Evolutionary conservation across 495 filamentous ascomycete species (phyloP), one percentile per base, ranked within the genome.

Genomic region (Achaetomiella virescens): DNA sequence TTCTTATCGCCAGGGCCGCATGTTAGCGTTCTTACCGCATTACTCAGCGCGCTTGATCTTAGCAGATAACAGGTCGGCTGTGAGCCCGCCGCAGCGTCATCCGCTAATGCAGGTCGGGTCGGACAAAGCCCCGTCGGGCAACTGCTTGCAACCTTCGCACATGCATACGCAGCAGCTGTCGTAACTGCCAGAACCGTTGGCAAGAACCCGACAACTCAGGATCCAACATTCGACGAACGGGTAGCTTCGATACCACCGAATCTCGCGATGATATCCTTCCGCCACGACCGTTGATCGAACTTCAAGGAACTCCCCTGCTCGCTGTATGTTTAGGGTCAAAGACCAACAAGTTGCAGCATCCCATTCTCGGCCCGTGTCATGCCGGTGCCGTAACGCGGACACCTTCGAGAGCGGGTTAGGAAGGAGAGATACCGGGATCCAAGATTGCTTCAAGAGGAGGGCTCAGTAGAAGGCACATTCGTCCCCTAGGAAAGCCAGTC

Each of bases 41-140:
- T 15, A 3, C 10, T 20, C 9, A 6, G 25, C 29, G 9, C 5
- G 51, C 43, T 15, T 10, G 20, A 15, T 25, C 15, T 24, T 60
- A 60, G 48, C 57, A 55, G 46, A 60, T 55, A 60, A 52, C 9
- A 38, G 20, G 6, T n/a, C 20, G 4, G 36, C 45, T 21, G 18
- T 20, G 42, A 33, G 18, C 24, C 40, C 7, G 14, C 0, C n/a
- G 3, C 47, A 46, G 43, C 44, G n/a, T 58, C 42, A 42, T 58
- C 38, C 21, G 51, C 29, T 54, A 59, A 49, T 42, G 57, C 50
- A 20, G 7, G 33, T 14, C 42, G n/a, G 25, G 41, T 46, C 37
- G 42, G 33, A 38, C 45, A 40, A 49, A 17, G 56, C 48, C 56
- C 56, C 56, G 44, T 59, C 50, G 37, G 44, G 14, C 9, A 10